phyloP scores from a whole-genome alignment of 768 basidiomycete species.

The Glaciozyma antarctica region DNA sequence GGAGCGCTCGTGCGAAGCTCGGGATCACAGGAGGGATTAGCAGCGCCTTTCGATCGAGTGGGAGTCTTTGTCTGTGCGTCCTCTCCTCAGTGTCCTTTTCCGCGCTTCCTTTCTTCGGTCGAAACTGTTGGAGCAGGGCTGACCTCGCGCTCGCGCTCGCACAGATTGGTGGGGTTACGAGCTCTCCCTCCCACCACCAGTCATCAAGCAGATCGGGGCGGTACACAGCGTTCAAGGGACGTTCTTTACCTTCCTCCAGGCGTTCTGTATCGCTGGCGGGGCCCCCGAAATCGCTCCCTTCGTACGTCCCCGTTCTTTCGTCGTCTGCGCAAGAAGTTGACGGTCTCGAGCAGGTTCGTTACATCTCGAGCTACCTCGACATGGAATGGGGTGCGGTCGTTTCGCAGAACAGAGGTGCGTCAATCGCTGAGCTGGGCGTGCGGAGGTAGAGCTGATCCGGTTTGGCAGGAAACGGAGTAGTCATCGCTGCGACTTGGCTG shows the following conservation, averaged over 20 bases:
- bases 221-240: constrained; percentile 55
- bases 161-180: constrained; percentile 92
- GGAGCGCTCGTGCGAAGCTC: constrained; percentile 5
- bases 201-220: constrained; percentile 54
- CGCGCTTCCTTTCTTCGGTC: neutral
- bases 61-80: constrained; percentile 29
- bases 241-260: constrained; percentile 65
- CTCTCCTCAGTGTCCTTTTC: neutral
- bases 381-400: constrained; percentile 61
- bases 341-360: constrained; percentile 48
- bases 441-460: neutral
- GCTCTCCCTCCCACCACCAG: constrained; percentile 61
- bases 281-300: constrained; percentile 67
- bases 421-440: too few species aligned
- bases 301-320: neutral
- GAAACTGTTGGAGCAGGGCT: neutral
- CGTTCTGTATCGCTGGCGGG: constrained; percentile 60
- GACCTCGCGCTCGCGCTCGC: too few species aligned
- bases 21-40: neutral
- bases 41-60: constrained; percentile 24
- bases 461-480: constrained; percentile 53
- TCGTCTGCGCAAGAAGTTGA: neutral
- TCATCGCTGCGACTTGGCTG: constrained; percentile 78
- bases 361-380: constrained; percentile 68
- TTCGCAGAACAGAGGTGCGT: constrained; percentile 39